These are phyloP conservation scores for Cladophialophora bantiana DNA, from an alignment of 2,329 filamentous ascomycete species.

Conservation along the genomic window DNA sequence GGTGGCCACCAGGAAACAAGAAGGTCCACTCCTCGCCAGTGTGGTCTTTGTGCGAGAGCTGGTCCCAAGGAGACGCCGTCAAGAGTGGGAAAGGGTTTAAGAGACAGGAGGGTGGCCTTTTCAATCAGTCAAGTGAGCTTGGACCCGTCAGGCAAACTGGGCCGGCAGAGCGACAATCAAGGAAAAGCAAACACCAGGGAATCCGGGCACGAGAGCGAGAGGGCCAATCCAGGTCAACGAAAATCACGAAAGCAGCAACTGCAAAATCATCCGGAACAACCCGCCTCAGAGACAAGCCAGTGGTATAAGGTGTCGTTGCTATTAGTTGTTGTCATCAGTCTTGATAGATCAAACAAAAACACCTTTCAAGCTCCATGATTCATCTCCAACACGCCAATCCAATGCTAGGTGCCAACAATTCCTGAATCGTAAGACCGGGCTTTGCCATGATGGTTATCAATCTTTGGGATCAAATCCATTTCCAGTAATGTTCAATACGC, in stretches of 20 bases:
- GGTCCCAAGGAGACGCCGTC: not conserved
- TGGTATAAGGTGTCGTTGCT: slow-evolving; percentile 27
- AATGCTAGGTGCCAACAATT: slow-evolving; percentile 35
- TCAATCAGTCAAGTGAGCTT: not conserved
- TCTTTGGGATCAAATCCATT: slow-evolving; percentile 15
- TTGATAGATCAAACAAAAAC: slow-evolving; percentile 21
- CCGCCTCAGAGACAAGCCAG: slow-evolving; percentile 7
- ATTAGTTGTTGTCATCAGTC: slow-evolving; percentile 31
- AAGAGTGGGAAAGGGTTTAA: slow-evolving; percentile 7
- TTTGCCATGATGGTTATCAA: slow-evolving; percentile 42
- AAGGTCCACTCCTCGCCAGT: not conserved
- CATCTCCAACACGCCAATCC: slow-evolving; percentile 25
- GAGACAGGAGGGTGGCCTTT: not conserved
- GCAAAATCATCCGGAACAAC: not conserved
- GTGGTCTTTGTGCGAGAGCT: not conserved
- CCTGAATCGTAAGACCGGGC: slow-evolving; percentile 43
- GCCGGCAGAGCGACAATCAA: not conserved
- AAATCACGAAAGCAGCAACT: slow-evolving; percentile 13
- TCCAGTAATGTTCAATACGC: slow-evolving; percentile 24
- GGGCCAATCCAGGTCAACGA: slow-evolving; percentile 10
- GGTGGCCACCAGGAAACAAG: not conserved
- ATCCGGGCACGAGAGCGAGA: not conserved
- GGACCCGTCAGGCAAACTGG: not conserved
- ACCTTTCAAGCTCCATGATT: not conserved
- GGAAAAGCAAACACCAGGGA: not conserved